Conservation (phyloP, 2,329 filamentous ascomycete genomes). For the Tothia fuscella region DNA sequence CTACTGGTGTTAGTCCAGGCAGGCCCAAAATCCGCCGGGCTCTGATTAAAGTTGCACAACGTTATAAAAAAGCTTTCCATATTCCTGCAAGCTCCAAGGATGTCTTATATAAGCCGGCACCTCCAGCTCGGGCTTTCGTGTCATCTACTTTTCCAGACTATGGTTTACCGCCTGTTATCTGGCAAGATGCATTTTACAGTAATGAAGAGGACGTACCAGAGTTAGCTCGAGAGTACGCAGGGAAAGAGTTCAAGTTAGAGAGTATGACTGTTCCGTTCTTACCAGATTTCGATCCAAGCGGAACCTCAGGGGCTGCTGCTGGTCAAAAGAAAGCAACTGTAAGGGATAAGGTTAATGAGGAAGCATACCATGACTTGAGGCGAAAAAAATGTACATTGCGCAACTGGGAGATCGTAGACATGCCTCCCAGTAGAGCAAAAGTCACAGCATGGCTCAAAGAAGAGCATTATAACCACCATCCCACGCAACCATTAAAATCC, state of each 20-base stretch:
- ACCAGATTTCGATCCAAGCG: constrained; percentile 60
- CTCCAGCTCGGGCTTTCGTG: constrained; percentile 36
- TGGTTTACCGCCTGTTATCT: constrained; percentile 56
- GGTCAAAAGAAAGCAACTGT: constrained; percentile 39
- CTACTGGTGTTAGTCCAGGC: not conserved
- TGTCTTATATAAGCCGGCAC: constrained; percentile 21
- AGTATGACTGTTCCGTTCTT: constrained; percentile 69
- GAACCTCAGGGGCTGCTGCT: constrained; percentile 42
- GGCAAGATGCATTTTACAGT: constrained; percentile 78
- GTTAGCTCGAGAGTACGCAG: constrained; percentile 69
- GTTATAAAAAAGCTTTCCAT: not conserved
- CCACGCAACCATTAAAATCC: constrained; percentile 10
- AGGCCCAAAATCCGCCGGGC: not conserved
- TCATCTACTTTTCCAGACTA: constrained; percentile 44
- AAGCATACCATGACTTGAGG: constrained; percentile 39
- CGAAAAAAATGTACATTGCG: constrained; percentile 48
- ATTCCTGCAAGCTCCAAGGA: not conserved
- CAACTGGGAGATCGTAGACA: constrained; percentile 63
- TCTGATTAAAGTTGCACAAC: not conserved
- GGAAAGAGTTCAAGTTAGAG: constrained; percentile 68
- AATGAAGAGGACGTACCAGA: constrained; percentile 72
- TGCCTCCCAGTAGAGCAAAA: constrained; percentile 58
- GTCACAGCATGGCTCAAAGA: constrained; percentile 56
- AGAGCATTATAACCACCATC: too few relatives aligned
- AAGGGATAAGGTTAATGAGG: constrained; percentile 40